Evolutionary conservation across 176 grass and related monocot species (phyloP).

Genomic region (Poa annua): DNA sequence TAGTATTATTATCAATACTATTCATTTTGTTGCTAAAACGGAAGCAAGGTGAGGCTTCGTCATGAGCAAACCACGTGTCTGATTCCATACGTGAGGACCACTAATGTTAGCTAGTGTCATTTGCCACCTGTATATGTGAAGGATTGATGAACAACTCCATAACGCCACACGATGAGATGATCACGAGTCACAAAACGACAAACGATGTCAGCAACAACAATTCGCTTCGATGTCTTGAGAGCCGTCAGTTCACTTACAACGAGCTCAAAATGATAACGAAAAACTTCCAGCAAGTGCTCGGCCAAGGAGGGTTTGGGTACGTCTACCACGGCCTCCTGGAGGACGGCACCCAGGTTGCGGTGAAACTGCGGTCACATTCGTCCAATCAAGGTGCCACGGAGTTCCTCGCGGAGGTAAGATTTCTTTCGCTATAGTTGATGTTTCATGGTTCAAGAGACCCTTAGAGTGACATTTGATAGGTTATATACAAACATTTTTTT

Average conservation of each 20-base stretch:
- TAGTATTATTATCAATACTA: constrained; percentile 19
- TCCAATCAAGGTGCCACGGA: too few relatives aligned
- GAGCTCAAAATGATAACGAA: not conserved
- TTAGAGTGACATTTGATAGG: too few relatives aligned
- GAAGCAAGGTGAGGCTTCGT: constrained; percentile 31
- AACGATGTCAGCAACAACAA: not conserved
- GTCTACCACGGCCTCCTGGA: not conserved
- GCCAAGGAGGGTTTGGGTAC: not conserved
- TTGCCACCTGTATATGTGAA: not conserved
- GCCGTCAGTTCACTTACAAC: not conserved
- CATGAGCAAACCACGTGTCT: not conserved
- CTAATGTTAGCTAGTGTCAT: not conserved
- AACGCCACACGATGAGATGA: not conserved
- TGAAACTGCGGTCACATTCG: too few relatives aligned
- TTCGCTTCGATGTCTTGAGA: not conserved
- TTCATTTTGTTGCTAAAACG: constrained; percentile 31
- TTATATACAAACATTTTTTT: too few relatives aligned
- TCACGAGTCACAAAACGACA: not conserved
- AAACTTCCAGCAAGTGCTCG: not conserved
- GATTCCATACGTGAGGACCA: not conserved
- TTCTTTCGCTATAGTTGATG: too few relatives aligned
- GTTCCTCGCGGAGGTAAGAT: too few relatives aligned
- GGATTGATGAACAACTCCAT: not conserved
- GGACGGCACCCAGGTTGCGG: not conserved
- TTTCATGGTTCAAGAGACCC: too few relatives aligned